Evolutionary conservation across 2,329 filamentous ascomycete species (phyloP).

Genomic region (Neofusicoccum sp.): DNA sequence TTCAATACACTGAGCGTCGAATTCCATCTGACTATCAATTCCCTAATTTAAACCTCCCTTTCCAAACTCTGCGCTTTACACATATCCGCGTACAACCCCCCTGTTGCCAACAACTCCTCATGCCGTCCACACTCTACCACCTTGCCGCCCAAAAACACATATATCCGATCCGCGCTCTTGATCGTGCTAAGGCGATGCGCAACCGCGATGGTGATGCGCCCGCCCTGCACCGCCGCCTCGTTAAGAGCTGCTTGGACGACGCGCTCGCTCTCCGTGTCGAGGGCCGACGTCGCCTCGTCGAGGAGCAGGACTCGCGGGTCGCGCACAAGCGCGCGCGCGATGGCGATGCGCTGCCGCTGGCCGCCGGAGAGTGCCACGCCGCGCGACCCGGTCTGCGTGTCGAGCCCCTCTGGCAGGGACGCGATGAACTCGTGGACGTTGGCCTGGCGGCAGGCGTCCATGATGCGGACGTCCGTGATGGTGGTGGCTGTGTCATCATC

Average conservation of each 20-base stretch:
- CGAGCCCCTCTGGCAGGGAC: slow-evolving; percentile 55
- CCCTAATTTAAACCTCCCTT: slow-evolving; percentile 26
- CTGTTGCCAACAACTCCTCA: slow-evolving; percentile 40
- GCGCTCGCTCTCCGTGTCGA: slow-evolving; percentile 69
- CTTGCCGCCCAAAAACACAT: slow-evolving; percentile 42
- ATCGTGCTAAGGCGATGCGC: slow-evolving; percentile 46
- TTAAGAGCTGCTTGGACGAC: slow-evolving; percentile 71
- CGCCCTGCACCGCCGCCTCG: slow-evolving; percentile 40
- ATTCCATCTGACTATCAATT: too few relatives aligned
- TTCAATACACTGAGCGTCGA: too few relatives aligned
- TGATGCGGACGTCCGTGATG: slow-evolving; percentile 44
- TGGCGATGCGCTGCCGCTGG: slow-evolving; percentile 59
- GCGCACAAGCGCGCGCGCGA: slow-evolving; percentile 58
- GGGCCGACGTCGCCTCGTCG: slow-evolving; percentile 61
- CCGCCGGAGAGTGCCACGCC: slow-evolving; percentile 56
- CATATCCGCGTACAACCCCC: slow-evolving; percentile 49
- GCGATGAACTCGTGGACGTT: slow-evolving; percentile 58
- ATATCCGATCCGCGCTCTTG: slow-evolving; percentile 42
- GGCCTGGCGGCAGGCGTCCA: slow-evolving; percentile 53
- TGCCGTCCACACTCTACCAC: slow-evolving; percentile 45
- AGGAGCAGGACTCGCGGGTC: slow-evolving; percentile 57
- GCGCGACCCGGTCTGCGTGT: slow-evolving; percentile 53
- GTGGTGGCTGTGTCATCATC: slow-evolving; percentile 30
- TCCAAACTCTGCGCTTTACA: slow-evolving; percentile 47
- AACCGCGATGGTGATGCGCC: slow-evolving; percentile 45